phyloP scores from a whole-genome alignment of 805 yeast genomes.

The Hyphopichia homilentoma region DNA sequence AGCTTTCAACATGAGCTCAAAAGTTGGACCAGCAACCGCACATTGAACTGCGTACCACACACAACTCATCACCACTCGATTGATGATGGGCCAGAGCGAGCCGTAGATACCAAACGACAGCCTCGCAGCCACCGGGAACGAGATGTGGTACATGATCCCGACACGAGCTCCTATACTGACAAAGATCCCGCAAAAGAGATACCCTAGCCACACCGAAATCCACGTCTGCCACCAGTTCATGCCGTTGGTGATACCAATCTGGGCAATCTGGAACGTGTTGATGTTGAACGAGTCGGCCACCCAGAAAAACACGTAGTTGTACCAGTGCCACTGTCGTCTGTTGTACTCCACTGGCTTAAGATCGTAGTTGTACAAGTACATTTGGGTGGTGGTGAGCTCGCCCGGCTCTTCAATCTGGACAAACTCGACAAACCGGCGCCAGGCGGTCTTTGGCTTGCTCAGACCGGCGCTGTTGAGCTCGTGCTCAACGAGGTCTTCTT shows the following conservation, averaged over 20 bases:
- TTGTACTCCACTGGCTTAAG: slow-evolving; percentile 71
- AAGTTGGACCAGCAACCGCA: slow-evolving; percentile 70
- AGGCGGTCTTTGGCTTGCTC: slow-evolving; percentile 4
- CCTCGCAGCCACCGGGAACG: slow-evolving; percentile 81
- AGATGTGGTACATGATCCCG: slow-evolving; percentile 76
- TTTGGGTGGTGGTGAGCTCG: slow-evolving; percentile 51
- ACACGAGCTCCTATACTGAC: slow-evolving; percentile 70
- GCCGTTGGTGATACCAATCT: slow-evolving; percentile 68
- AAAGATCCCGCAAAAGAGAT: slow-evolving; percentile 63
- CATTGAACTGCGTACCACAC: slow-evolving; percentile 89
- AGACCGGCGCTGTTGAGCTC: no score
- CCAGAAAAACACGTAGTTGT: slow-evolving; percentile 78
- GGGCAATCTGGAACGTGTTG: slow-evolving; percentile 89
- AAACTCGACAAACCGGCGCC: slow-evolving; percentile 4
- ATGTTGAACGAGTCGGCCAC: slow-evolving; percentile 85
- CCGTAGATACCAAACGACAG: slow-evolving; percentile 87
- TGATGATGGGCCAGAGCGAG: slow-evolving; percentile 81
- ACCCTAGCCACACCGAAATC: slow-evolving; percentile 87
- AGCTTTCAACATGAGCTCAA: slow-evolving; percentile 64
- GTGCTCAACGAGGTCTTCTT: no score
- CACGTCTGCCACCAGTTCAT: slow-evolving; percentile 90
- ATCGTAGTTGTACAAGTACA: slow-evolving; percentile 71
- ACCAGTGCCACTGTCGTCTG: slow-evolving; percentile 85
- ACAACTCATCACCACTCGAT: slow-evolving; percentile 82
- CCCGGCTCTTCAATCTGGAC: slow-evolving; percentile 33